A percentile compares a stretch with the other conserved stretches of the same genome.
phyloP scores from a whole-genome alignment of 2,329 filamentous ascomycete genomes.

The Aspergillaceae sp. region DNA sequence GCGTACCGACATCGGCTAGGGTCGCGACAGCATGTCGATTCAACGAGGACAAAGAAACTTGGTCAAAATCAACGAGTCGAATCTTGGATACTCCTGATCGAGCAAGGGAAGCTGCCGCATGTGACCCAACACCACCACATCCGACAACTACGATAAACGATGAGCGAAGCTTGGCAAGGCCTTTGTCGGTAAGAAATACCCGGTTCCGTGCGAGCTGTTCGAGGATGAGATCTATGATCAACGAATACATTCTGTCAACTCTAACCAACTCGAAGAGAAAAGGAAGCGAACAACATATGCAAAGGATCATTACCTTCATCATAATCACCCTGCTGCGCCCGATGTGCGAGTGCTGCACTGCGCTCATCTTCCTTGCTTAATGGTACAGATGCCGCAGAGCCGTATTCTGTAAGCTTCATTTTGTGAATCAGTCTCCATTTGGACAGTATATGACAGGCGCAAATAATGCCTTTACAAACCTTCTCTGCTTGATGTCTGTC shows the following conservation, averaged over 20 bases:
- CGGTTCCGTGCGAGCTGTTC: conserved; percentile 91
- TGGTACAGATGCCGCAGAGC: conserved; percentile 21
- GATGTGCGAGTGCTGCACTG: conserved; percentile 49
- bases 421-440: conserved; percentile 26
- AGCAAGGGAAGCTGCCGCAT: conserved; percentile 75
- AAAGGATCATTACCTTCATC: conserved; percentile 45
- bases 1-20: conserved; percentile 81
- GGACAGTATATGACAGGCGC: background rate
- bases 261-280: background rate
- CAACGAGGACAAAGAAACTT: conserved; percentile 87
- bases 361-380: conserved; percentile 48
- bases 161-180: conserved; percentile 67
- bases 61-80: conserved; percentile 90
- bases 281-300: too few relatives aligned
- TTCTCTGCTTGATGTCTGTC: conserved; percentile 44
- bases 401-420: conserved; percentile 45
- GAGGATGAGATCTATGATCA: conserved; percentile 65
- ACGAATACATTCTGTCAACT: conserved; percentile 1
- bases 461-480: conserved; percentile 25
- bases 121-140: conserved; percentile 89
- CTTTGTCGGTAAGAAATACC: conserved; percentile 77
- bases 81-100: conserved; percentile 83
- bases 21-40: conserved; percentile 96
- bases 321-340: conserved; percentile 55
- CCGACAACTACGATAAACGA: conserved; percentile 86